Conservation (phyloP, 495 filamentous ascomycete species). For the Aspergillus cavernicola region DNA sequence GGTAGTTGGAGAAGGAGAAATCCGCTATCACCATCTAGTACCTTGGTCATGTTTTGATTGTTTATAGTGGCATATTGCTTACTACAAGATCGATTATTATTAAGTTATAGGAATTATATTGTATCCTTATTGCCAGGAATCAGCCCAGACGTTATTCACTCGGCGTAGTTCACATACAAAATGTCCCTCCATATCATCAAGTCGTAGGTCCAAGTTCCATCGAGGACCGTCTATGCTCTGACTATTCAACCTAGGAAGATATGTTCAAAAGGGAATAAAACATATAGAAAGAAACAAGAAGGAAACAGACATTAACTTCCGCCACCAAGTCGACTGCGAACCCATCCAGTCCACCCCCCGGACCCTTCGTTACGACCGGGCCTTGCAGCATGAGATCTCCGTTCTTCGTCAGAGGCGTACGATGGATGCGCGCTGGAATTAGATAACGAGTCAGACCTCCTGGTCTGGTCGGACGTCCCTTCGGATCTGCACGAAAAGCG, state of each 20-base stretch:
- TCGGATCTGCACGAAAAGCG: slow-evolving; percentile 16
- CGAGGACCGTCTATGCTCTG: neutral
- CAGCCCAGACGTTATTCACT: too few species aligned
- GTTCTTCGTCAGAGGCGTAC: slow-evolving; percentile 4
- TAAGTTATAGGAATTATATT: too few species aligned
- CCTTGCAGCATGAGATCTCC: slow-evolving; percentile 9
- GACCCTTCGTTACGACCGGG: slow-evolving; percentile 25
- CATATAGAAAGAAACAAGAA: neutral
- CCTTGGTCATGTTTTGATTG: too few species aligned
- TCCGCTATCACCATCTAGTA: too few species aligned
- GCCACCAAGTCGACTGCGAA: slow-evolving; percentile 38
- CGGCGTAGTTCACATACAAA: slow-evolving; percentile 9
- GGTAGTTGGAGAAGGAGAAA: neutral
- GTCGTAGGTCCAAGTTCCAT: neutral
- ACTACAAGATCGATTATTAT: too few species aligned
- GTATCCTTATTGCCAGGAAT: too few species aligned
- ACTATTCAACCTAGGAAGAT: neutral
- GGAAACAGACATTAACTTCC: slow-evolving; percentile 4
- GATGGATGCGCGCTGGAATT: neutral
- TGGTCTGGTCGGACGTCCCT: slow-evolving; percentile 13
- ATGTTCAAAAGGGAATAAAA: neutral
- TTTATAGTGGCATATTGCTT: too few species aligned
- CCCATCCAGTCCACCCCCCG: slow-evolving; percentile 34
- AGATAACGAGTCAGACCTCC: neutral
- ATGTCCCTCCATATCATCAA: neutral